Evolutionary conservation across 257 asterid species (phyloP).

Genomic region (Catharanthus roseus): DNA sequence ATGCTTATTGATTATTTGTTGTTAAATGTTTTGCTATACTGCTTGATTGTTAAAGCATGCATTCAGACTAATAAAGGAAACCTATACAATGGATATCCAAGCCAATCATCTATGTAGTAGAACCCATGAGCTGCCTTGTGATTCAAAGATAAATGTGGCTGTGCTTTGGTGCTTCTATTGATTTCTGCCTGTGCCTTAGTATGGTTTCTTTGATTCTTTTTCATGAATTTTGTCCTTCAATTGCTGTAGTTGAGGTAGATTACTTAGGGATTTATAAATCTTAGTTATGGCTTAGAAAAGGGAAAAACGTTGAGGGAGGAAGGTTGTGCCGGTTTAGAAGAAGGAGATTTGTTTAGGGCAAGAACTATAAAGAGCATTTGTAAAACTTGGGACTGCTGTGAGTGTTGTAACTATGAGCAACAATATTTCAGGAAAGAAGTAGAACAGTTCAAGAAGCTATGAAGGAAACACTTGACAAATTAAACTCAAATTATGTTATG

Average conservation of each 20-base stretch:
- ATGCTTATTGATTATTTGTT: neutral
- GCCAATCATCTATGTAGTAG: neutral
- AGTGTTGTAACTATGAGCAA: neutral
- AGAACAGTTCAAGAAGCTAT: neutral
- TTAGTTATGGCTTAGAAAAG: neutral
- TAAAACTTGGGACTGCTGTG: neutral
- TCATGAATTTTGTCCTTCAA: neutral
- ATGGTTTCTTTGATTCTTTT: neutral
- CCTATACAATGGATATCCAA: neutral
- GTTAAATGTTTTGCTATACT: neutral
- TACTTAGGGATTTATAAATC: neutral
- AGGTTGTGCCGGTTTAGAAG: neutral
- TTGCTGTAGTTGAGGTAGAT: neutral
- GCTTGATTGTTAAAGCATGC: neutral
- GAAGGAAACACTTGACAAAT: neutral
- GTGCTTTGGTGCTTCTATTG: neutral
- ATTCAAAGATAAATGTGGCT: neutral
- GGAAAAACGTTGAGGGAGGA: neutral
- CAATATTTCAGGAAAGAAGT: neutral
- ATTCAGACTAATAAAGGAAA: neutral
- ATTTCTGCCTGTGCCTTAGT: neutral
- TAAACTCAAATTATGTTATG: neutral
- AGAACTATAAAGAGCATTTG: no score
- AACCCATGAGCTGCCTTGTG: neutral
- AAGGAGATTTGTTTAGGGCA: neutral